Conservation (phyloP, 345 rosid species). For the Noccaea bulbosa region DNA sequence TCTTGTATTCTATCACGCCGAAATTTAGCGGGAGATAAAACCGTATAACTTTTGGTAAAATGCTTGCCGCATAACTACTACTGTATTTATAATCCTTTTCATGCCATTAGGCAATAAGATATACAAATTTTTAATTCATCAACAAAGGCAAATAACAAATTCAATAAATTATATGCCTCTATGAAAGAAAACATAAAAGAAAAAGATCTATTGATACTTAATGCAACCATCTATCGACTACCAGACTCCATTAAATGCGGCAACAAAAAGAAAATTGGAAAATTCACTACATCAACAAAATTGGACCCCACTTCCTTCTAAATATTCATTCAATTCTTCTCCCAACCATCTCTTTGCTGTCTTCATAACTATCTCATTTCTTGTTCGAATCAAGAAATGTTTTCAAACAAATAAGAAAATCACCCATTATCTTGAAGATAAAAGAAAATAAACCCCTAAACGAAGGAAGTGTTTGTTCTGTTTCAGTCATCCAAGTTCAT, state of each 20-base stretch:
- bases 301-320: conserved; percentile 26
- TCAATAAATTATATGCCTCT: conserved; percentile 3
- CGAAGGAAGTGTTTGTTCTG: conserved; percentile 36
- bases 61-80: too few species aligned
- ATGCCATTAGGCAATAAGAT: not conserved
- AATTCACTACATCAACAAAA: conserved; percentile 28
- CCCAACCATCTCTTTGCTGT: conserved; percentile 49
- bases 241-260: conserved; percentile 41
- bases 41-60: not conserved
- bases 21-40: not conserved
- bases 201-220: conserved; percentile 32
- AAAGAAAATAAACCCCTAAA: not conserved
- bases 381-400: conserved; percentile 32
- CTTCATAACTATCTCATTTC: conserved; percentile 48
- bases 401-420: conserved; percentile 14
- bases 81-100: not conserved
- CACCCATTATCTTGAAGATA: conserved; percentile 25
- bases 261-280: conserved; percentile 11
- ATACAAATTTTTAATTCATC: not conserved
- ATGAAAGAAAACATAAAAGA: not conserved
- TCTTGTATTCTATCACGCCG: not conserved
- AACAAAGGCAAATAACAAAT: not conserved
- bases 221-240: conserved; percentile 46
- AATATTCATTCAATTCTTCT: conserved; percentile 34
- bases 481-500: conserved; percentile 43